Percentiles rank a stretch among this genome's conserved stretches.
phyloP scores from a whole-genome alignment of 768 basidiomycete genomes.

The Leccinum truebloodii region DNA sequence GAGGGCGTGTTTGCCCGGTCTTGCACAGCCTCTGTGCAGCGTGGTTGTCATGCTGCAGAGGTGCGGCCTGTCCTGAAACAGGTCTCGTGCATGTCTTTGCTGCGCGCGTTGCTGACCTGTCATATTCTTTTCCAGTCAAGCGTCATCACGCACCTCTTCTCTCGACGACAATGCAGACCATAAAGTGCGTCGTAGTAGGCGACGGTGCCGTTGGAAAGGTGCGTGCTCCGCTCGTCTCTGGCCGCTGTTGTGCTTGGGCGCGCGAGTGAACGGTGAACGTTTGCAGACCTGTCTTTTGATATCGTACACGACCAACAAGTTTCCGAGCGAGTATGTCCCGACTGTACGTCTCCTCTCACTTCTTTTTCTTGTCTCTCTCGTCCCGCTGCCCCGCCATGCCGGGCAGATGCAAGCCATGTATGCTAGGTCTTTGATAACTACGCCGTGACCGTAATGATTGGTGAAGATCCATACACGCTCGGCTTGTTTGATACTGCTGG shows the following conservation, averaged over 20 bases:
- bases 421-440: constrained; percentile 92
- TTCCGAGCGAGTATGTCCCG: constrained; percentile 98
- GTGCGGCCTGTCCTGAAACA: constrained; percentile 23
- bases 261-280: constrained; percentile 6
- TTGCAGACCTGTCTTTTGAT: constrained; percentile 91
- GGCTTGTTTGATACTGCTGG: constrained; percentile 99
- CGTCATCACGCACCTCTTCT: constrained; percentile 11
- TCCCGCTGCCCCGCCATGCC: constrained; percentile 1
- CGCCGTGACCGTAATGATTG: constrained; percentile 99
- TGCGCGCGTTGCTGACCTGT: constrained; percentile 23
- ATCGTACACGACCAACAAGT: constrained; percentile 97
- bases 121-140: constrained; percentile 9
- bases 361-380: not conserved
- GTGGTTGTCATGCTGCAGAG: constrained; percentile 34
- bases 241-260: not conserved
- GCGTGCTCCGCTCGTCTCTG: constrained; percentile 31
- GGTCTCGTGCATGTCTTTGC: constrained; percentile 24
- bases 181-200: constrained; percentile 96
- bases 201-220: constrained; percentile 99
- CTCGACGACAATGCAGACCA: constrained; percentile 78
- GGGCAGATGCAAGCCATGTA: constrained; percentile 21
- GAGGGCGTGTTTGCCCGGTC: too few species aligned
- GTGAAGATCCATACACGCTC: constrained; percentile 97
- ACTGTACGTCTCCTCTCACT: constrained; percentile 61
- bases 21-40: too few species aligned